phyloP scores from a whole-genome alignment of 305 asterid species.

The Petunia hybrid region DNA sequence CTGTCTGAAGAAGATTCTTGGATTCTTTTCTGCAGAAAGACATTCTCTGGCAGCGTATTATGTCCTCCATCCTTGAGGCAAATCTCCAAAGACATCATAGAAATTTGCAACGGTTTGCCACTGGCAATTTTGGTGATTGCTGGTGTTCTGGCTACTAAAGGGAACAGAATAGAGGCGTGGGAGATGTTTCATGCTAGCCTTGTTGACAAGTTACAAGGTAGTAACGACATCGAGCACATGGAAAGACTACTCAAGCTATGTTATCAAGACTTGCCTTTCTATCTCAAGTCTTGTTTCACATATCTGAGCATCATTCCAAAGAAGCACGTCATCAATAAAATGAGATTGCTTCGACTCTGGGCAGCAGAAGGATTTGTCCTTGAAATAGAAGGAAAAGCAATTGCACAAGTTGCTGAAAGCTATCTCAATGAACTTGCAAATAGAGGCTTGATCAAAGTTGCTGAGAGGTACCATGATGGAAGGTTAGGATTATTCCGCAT shows the following conservation, averaged over 20 bases:
- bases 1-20: conserved; percentile 32
- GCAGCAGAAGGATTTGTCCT: conserved; percentile 29
- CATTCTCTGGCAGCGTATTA: conserved; percentile 9
- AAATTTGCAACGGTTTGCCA: conserved; percentile 45
- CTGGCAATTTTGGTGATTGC: conserved; percentile 47
- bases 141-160: conserved; percentile 44
- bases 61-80: conserved; percentile 41
- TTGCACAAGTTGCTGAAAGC: conserved; percentile 35
- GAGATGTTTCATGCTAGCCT: conserved; percentile 9
- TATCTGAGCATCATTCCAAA: conserved; percentile 30
- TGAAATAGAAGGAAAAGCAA: conserved; percentile 1
- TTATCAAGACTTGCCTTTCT: conserved; percentile 31
- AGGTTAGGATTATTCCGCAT: neutral
- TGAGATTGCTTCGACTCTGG: conserved; percentile 13
- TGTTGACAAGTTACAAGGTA: neutral
- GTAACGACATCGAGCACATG: neutral
- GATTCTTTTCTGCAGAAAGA: conserved; percentile 34
- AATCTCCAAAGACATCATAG: conserved; percentile 31
- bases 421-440: conserved; percentile 42
- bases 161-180: conserved; percentile 34
- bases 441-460: conserved; percentile 38
- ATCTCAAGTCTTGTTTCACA: conserved; percentile 24
- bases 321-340: neutral
- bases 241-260: conserved; percentile 29
- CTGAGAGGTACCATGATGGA: neutral